These are phyloP conservation scores for Cercospora sp. DNA, from an alignment of 2,329 filamentous ascomycete species.

Conservation along the genomic window DNA sequence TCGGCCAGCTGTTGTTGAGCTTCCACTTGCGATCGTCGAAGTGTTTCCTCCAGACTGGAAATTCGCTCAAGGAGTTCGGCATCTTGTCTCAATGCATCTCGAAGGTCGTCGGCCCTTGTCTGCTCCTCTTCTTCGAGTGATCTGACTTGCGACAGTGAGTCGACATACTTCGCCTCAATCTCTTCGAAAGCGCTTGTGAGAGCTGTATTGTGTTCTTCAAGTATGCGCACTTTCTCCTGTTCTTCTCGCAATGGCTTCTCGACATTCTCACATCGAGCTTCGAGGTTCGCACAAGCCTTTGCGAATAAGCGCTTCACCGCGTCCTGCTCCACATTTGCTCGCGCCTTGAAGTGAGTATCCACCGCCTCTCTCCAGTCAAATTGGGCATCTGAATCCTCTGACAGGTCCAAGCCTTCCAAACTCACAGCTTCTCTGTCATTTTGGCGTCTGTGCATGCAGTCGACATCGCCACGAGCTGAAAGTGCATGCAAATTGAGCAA, in stretches of 20 bases:
- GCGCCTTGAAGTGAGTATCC: slow-evolving; percentile 46
- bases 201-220: slow-evolving; percentile 42
- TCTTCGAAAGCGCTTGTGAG: slow-evolving; percentile 41
- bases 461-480: slow-evolving; percentile 23
- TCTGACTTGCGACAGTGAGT: slow-evolving; percentile 41
- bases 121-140: slow-evolving; percentile 46
- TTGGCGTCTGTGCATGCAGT: slow-evolving; percentile 22
- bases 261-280: slow-evolving; percentile 56
- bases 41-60: slow-evolving; percentile 40
- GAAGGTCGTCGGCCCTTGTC: slow-evolving; percentile 42
- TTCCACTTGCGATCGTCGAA: slow-evolving; percentile 32
- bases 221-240: slow-evolving; percentile 39
- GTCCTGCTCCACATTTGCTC: slow-evolving; percentile 49
- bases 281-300: slow-evolving; percentile 58
- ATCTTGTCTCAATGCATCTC: slow-evolving; percentile 43
- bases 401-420: slow-evolving; percentile 1
- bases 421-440: slow-evolving; percentile 18
- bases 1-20: slow-evolving; percentile 41
- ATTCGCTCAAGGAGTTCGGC: slow-evolving; percentile 47
- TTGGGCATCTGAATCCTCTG: neutral
- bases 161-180: slow-evolving; percentile 42
- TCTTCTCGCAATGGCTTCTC: slow-evolving; percentile 57
- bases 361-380: slow-evolving; percentile 54
- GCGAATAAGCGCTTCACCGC: slow-evolving; percentile 52
- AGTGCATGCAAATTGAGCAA: slow-evolving; percentile 26